Evolutionary conservation across 768 basidiomycete genomes (phyloP), one percentile per base, ranked within the genome.

Genomic region (Steccherinum ochraceum): DNA sequence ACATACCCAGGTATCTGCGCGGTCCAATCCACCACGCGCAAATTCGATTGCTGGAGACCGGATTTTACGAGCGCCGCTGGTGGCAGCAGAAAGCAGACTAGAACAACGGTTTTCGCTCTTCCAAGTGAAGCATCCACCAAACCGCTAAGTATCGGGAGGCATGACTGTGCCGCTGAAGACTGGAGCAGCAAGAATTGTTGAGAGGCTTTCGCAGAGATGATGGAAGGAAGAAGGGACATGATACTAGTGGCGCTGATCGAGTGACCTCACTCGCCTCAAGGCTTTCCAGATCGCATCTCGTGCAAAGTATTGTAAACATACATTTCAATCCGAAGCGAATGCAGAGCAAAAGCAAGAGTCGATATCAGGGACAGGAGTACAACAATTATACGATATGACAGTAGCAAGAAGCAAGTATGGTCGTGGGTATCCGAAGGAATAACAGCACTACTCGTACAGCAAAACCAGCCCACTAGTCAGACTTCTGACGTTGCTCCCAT

Each of bases 61-160:
- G 50, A 16, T 13, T 69, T 62, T 13, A 80, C 64, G 58, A 76
- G 63, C 27, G 72, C 65, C 18, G 77, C 68, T 3, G 78, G 75
- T 59, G 84, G 75, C 45, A 77, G 70, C 44, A 86, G 73, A 46
- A 84, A 66, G 61, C 75, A 81, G 52, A 86, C 79, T 44, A 87
- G 61, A 23, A 84, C 52, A 24, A 70, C 56, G 13, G 49, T 39
- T n/a, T 24, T 45, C 12, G 39, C 49, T n/a, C n/a, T n/a, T 18
- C 10, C 21, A 10, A 43, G 41, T 19, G 56, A 27, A 24, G 48
- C 19, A 27, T 26, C 10, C 1, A 62, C 43, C 1, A 61, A 10
- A 4, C 46, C 46, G 24, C 57, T 59, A 13, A 66, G 35, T 5
- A 64, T 27, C 0, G 62, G 56, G 5, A 66, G 47, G 45, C 59